Evolutionary conservation across 1,284 basidiomycete genomes (phyloP), one percentile per base, ranked within the genome.

Genomic region (Termitomyces sp.): DNA sequence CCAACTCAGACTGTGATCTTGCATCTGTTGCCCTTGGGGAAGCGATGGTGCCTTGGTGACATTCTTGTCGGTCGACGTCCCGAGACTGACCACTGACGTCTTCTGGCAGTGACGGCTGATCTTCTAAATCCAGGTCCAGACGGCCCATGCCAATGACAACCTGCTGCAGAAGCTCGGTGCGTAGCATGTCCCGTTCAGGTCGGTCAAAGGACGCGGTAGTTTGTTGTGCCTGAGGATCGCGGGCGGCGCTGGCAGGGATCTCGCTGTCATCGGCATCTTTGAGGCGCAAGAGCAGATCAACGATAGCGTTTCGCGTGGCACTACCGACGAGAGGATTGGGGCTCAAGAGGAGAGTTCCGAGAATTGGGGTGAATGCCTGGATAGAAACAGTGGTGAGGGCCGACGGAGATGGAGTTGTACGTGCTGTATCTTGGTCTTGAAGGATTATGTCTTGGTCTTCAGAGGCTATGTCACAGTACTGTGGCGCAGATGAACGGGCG

Each of bases 61-160:
- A 9, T n/a, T 44, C 28, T 44, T 44, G 43, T 31, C 19, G 31
- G 1, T 59, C 55, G 19, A 48, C 49, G 45, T 59, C 54, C 10
- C 45, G 48, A 42, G 49, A 41, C 30, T 58, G 57, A 26, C 53
- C 64, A 34, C 51, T 30, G 39, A 48, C 44, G 10, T 60, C 63
- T 31, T 52, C 46, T 36, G 34, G 15, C 13, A n/a, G 53, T 24
- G 52, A 17, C 26, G 46, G 54, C 21, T 64, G 58, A 43, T 71
- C 70, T 38, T 70, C 75, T 38, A 64, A 62, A 31, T 74, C 70
- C 28, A 76, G 74, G 59, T 93, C 90, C 17, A 96, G 76, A 31
- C 84, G 76, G 4, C 90, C 91, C 78, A 97, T 90, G 26, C 92
- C 93, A 50, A 95, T 86, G 54, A 95, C 84, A 56, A 97, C 85